phyloP scores from a whole-genome alignment of 1,139 yeast species.

The Debaryomyces udenii region DNA sequence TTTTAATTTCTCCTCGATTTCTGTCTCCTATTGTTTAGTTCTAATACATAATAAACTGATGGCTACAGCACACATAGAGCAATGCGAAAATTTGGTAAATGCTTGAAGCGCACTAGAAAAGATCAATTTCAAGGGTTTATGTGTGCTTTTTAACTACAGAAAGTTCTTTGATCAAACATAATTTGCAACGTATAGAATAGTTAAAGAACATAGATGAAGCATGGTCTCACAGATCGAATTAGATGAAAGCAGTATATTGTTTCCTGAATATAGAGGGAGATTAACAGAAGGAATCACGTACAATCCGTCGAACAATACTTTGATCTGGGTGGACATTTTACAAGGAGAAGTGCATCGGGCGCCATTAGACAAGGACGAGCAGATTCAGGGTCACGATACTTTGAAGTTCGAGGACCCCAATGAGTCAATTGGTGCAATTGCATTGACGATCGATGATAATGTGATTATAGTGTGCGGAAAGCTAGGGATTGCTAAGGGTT shows the following conservation, averaged over 20 bases:
- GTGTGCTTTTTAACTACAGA: too few species aligned
- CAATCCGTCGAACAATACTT: conserved; percentile 55
- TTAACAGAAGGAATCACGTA: conserved; percentile 71
- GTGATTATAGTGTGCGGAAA: conserved; percentile 54
- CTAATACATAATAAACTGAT: too few species aligned
- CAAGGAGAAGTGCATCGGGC: conserved; percentile 59
- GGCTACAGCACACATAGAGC: too few species aligned
- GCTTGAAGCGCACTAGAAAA: too few species aligned
- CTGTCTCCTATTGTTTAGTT: too few species aligned
- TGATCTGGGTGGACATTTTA: conserved; percentile 73
- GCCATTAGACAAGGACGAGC: conserved; percentile 21
- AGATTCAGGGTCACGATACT: conserved; percentile 39
- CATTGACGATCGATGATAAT: conserved; percentile 52
- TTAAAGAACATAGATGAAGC: too few species aligned
- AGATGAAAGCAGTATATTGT: conserved; percentile 25
- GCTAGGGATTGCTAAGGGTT: conserved; percentile 56
- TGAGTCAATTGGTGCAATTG: conserved; percentile 64
- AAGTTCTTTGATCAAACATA: too few species aligned
- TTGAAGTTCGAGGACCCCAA: conserved; percentile 37
- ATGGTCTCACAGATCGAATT: conserved; percentile 1
- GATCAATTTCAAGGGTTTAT: too few species aligned
- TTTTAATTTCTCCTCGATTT: too few species aligned
- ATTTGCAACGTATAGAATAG: too few species aligned
- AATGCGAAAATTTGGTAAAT: too few species aligned
- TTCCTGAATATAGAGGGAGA: conserved; percentile 52